Evolutionary conservation across 2,329 filamentous ascomycete species (phyloP).

Genomic region (Gnomoniopsis sp.): DNA sequence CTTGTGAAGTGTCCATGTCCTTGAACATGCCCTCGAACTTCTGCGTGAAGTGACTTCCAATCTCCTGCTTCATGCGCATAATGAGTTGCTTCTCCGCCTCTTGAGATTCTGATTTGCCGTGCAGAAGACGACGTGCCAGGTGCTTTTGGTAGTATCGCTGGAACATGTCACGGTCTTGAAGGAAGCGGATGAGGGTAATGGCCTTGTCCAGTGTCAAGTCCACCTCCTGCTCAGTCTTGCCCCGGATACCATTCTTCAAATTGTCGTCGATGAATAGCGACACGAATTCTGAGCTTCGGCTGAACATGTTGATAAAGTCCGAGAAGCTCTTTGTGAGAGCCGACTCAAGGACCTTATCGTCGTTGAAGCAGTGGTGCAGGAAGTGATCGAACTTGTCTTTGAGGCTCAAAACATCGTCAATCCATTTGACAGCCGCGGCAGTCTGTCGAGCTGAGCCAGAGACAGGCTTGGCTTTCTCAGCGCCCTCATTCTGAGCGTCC

Average conservation of each 20-base stretch:
- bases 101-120: slow-evolving; percentile 84
- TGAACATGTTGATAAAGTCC: slow-evolving; percentile 90
- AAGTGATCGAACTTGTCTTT: slow-evolving; percentile 89
- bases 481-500: slow-evolving; percentile 41
- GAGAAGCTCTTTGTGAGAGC: slow-evolving; percentile 83
- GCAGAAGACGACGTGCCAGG: slow-evolving; percentile 79
- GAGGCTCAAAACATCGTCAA: slow-evolving; percentile 80
- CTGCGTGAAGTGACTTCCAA: slow-evolving; percentile 88
- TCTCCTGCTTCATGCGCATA: slow-evolving; percentile 91
- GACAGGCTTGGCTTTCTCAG: slow-evolving; percentile 48
- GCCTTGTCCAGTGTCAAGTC: slow-evolving; percentile 84
- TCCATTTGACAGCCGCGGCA: slow-evolving; percentile 86
- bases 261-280: slow-evolving; percentile 97
- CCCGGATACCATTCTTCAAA: slow-evolving; percentile 88
- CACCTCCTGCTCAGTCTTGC: slow-evolving; percentile 85
- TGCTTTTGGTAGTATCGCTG: slow-evolving; percentile 99
- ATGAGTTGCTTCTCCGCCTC: slow-evolving; percentile 97
- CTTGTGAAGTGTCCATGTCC: slow-evolving; percentile 85
- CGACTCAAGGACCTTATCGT: slow-evolving; percentile 75
- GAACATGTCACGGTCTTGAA: slow-evolving; percentile 90
- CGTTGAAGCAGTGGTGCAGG: slow-evolving; percentile 68
- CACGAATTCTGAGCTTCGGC: slow-evolving; percentile 82
- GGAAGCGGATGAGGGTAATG: slow-evolving; percentile 80
- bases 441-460: slow-evolving; percentile 74
- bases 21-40: slow-evolving; percentile 98